Conservation (phyloP, 495 filamentous ascomycete species). For the Aspergillus nidulans region DNA sequence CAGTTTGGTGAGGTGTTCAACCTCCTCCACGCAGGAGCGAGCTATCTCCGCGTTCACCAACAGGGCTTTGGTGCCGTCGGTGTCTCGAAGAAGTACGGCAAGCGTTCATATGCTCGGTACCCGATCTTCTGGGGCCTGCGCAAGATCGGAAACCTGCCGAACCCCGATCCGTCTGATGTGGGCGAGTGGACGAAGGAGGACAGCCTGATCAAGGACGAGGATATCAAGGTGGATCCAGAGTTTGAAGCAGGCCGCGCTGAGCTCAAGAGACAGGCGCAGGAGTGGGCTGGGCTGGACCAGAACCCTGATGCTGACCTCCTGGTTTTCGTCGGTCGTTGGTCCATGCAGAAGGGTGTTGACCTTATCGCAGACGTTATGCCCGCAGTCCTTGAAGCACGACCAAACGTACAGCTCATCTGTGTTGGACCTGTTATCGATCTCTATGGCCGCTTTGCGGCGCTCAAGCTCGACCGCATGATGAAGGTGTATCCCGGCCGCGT, state of each 20-base stretch:
- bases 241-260: conserved; percentile 53
- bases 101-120: conserved; percentile 69
- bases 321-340: conserved; percentile 76
- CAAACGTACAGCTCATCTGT: conserved; percentile 63
- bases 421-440: conserved; percentile 73
- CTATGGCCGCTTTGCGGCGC: conserved; percentile 70
- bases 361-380: conserved; percentile 74
- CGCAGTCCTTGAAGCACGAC: conserved; percentile 60
- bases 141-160: conserved; percentile 65
- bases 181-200: conserved; percentile 58
- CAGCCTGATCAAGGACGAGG: conserved; percentile 37
- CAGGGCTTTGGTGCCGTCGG: conserved; percentile 71
- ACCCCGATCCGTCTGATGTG: conserved; percentile 70
- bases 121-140: conserved; percentile 75
- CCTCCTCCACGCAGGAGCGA: conserved; percentile 66
- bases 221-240: conserved; percentile 47
- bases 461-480: conserved; percentile 69
- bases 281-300: conserved; percentile 67
- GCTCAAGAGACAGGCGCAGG: conserved; percentile 63
- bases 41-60: conserved; percentile 69
- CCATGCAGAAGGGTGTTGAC: conserved; percentile 73
- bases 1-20: conserved; percentile 68
- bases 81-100: conserved; percentile 71
- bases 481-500: conserved; percentile 66
- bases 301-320: conserved; percentile 65